Evolutionary conservation across 176 grass and related monocot species (phyloP).

Genomic region (Pharus latifolius): DNA sequence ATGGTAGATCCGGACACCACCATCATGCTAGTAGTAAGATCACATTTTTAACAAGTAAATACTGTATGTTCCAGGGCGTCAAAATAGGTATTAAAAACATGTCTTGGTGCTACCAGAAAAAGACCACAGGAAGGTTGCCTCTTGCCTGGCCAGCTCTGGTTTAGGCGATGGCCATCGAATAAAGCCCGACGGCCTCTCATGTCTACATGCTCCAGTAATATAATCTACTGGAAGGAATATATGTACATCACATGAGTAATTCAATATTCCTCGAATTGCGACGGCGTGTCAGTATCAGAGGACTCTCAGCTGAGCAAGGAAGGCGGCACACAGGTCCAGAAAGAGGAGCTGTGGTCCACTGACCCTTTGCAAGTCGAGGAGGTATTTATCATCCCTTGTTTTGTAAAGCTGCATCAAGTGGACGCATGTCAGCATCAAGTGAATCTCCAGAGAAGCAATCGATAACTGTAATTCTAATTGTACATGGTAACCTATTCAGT

Average conservation of each 20-base stretch:
- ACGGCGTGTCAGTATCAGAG: conserved; percentile 17
- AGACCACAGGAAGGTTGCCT: background rate
- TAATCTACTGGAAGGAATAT: conserved; percentile 15
- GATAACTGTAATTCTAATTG: background rate
- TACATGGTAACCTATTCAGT: background rate
- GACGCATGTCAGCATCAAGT: background rate
- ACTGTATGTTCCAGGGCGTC: background rate
- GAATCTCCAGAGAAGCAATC: background rate
- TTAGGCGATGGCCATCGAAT: background rate
- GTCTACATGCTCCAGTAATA: conserved; percentile 23
- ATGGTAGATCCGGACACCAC: background rate
- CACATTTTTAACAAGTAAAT: background rate
- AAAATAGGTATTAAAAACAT: background rate
- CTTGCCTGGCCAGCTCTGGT: conserved; percentile 6
- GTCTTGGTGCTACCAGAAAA: conserved; percentile 1
- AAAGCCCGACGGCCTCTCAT: conserved; percentile 4
- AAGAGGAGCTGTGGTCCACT: conserved; percentile 68
- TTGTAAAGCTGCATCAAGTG: conserved; percentile 62
- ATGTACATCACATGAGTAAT: conserved; percentile 25
- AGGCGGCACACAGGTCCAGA: conserved; percentile 69
- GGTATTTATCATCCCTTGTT: conserved; percentile 78
- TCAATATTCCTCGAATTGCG: conserved; percentile 8
- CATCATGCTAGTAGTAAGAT: background rate
- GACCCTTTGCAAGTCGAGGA: conserved; percentile 71
- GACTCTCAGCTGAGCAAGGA: conserved; percentile 73